These are phyloP conservation scores for Erysimum cheiri DNA, from an alignment of 441 rosid species.

Conservation along the genomic window DNA sequence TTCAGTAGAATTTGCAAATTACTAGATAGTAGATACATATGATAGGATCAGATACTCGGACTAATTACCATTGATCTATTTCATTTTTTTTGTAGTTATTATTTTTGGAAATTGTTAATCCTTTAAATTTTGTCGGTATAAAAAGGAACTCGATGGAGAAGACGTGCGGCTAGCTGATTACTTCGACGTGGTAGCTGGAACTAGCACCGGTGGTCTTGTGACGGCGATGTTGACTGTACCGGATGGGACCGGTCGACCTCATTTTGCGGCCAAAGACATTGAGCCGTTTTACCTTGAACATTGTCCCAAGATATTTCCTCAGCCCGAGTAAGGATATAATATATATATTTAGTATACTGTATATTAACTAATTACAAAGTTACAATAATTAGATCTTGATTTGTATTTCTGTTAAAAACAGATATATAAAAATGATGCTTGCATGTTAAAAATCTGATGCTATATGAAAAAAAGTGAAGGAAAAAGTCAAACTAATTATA, in stretches of 20 bases:
- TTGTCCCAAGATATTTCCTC: constrained; percentile 61
- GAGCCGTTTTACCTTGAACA: constrained; percentile 56
- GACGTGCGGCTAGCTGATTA: constrained; percentile 66
- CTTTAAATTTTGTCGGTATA: background rate
- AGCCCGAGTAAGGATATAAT: constrained; percentile 39
- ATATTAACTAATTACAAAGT: background rate
- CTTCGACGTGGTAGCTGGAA: constrained; percentile 66
- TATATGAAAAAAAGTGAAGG: background rate
- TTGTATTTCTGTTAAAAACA: background rate
- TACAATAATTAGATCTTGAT: background rate
- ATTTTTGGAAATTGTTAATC: background rate
- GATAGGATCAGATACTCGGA: background rate
- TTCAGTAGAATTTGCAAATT: background rate
- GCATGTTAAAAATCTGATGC: background rate
- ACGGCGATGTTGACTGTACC: constrained; percentile 65
- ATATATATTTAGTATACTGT: no score
- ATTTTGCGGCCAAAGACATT: constrained; percentile 55
- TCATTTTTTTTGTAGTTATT: no score
- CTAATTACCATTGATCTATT: background rate
- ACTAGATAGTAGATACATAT: background rate
- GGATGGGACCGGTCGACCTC: constrained; percentile 49
- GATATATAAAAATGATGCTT: background rate
- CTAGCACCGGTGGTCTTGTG: constrained; percentile 75
- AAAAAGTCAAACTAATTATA: background rate
- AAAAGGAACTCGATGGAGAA: constrained; percentile 59